Conservation (phyloP, 345 rosid genomes). For the Erucastrum elatum region DNA sequence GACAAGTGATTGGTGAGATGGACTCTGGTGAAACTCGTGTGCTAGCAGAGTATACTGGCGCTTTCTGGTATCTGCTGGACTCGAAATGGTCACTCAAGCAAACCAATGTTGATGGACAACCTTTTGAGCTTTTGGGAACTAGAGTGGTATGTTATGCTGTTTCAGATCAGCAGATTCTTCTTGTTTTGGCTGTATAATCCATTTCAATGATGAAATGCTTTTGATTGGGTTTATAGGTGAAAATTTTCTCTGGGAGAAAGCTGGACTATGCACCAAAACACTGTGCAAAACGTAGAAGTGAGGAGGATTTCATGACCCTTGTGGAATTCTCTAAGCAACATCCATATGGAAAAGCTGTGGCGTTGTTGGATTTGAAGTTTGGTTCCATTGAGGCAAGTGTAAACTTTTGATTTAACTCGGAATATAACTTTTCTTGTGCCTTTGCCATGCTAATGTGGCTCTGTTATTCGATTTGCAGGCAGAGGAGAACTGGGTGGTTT, state of each 20-base stretch:
- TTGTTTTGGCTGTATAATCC: background rate
- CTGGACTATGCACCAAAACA: constrained; percentile 67
- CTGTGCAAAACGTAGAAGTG: constrained; percentile 47
- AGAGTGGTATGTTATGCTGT: constrained; percentile 52
- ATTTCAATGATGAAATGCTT: constrained; percentile 23
- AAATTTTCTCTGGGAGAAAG: constrained; percentile 61
- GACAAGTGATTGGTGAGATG: constrained; percentile 58
- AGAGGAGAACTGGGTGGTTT: constrained; percentile 60
- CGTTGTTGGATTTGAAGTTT: constrained; percentile 65
- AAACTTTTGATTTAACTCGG: background rate
- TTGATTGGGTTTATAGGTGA: constrained; percentile 53
- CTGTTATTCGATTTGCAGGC: constrained; percentile 50
- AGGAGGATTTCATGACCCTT: constrained; percentile 65
- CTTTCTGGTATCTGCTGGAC: constrained; percentile 70
- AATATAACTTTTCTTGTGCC: background rate
- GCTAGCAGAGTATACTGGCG: constrained; percentile 60
- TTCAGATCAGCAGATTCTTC: background rate
- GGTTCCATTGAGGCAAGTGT: constrained; percentile 59
- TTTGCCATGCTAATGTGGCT: constrained; percentile 1
- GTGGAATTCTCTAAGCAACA: constrained; percentile 68
- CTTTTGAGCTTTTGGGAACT: constrained; percentile 66
- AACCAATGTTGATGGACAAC: constrained; percentile 36
- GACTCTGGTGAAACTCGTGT: constrained; percentile 55
- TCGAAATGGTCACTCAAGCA: constrained; percentile 63
- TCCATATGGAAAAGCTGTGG: constrained; percentile 87